Base-by-base conservation (phyloP, 768 basidiomycete species). In the Boletus vinaceobasis region DNA sequence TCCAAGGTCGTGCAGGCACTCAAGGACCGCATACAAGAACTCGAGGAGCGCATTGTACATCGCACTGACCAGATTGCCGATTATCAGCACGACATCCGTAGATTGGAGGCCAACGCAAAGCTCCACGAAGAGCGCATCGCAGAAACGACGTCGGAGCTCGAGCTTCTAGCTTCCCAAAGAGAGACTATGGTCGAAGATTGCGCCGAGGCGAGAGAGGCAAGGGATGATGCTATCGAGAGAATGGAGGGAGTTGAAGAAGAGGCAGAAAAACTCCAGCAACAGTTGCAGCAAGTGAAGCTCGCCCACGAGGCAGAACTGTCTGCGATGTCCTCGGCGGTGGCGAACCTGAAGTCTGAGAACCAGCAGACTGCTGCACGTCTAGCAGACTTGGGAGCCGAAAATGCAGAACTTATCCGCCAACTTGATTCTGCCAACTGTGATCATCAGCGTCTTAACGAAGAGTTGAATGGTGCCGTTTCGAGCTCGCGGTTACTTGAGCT, bases 171-270 rank as follows among this genome's bases (percentile, higher is more conserved):
- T 21, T 78, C 82, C 5, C 81, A 90, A 74, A 89, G 86, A 67
- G 82, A 83, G 52, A 84, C 87, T 2, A 89, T 93, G 87, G 81
- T 92, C 0, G 89, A 91, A 58, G 90, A 93, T 64, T 92, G 90
- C 62, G 85, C 85, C 5, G 83, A 86, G 51, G 88, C 88, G 2
- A 76, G 90, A 50, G 86, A 86, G 51, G 81, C 85, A 21, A 77
- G 90, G 35, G 86, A 93, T 66, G 77, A 77, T 26, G 86, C 88
- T 5, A 65, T 84, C 40, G 63, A 65, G 50, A 74, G 73, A 55
- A 67, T 79, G 27, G 90, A 91, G 52, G 70, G 68, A n/a, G 66
- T 85, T 55, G 89, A 91, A 60, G 78, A 83, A 39, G 80, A 83
- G 56, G 57, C 81, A 48, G 89, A 86, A 65, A 67, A 59, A n/a